Evolutionary conservation across 805 yeast genomes (phyloP).

Genomic region (Candida sphagnicola): DNA sequence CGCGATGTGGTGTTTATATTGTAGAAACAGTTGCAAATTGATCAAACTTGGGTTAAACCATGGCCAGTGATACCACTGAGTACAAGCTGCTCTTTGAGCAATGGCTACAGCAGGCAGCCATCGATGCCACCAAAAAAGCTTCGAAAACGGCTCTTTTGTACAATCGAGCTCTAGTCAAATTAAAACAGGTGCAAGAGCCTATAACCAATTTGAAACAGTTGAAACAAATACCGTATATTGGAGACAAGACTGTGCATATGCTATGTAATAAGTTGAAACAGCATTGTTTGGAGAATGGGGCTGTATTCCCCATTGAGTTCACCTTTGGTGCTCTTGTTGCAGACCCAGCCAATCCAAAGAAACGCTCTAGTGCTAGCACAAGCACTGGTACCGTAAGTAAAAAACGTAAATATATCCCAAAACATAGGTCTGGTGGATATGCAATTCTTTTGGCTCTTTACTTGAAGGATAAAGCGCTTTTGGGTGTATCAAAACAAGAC

Average conservation of each 20-base stretch:
- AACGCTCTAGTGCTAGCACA: not conserved
- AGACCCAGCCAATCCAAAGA: not conserved
- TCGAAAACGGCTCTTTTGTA: slow-evolving; percentile 52
- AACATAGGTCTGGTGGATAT: slow-evolving; percentile 76
- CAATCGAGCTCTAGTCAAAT: slow-evolving; percentile 50
- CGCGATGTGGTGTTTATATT: too few species aligned
- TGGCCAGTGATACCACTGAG: slow-evolving; percentile 20
- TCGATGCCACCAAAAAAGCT: slow-evolving; percentile 42
- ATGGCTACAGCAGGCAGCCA: slow-evolving; percentile 57
- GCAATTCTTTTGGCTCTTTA: slow-evolving; percentile 66
- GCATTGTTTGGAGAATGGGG: slow-evolving; percentile 57
- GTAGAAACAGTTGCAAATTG: too few species aligned
- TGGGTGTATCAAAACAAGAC: slow-evolving; percentile 64
- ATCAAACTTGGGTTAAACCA: too few species aligned
- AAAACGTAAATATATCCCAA: slow-evolving; percentile 55
- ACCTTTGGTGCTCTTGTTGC: not conserved
- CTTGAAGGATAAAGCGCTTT: slow-evolving; percentile 41
- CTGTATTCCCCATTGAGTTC: slow-evolving; percentile 39
- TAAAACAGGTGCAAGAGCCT: slow-evolving; percentile 41
- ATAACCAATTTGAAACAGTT: slow-evolving; percentile 58
- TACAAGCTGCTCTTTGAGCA: slow-evolving; percentile 48
- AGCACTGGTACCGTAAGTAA: slow-evolving; percentile 1
- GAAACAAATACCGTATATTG: slow-evolving; percentile 59
- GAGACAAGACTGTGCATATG: slow-evolving; percentile 58
- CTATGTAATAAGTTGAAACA: slow-evolving; percentile 44